Conservation (phyloP, 2,329 filamentous ascomycete genomes). For the Knoxdaviesia proteae region DNA sequence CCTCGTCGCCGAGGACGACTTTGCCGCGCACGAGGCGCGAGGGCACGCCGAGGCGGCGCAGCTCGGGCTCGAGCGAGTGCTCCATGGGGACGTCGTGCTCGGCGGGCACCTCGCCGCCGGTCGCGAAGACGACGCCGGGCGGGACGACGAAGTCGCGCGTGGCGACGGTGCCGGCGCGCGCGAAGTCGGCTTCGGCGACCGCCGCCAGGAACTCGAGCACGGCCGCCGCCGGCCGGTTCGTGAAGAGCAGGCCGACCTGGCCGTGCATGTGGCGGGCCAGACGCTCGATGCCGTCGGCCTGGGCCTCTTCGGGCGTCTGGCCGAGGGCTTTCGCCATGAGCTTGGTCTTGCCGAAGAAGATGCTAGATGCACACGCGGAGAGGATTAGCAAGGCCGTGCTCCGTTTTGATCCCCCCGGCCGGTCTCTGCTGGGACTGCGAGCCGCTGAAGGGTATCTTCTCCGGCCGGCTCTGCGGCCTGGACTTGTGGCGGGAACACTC, state of each 20-base stretch:
- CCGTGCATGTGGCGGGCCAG: slow-evolving; percentile 54
- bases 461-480: no score
- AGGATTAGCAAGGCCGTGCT: background rate
- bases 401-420: no score
- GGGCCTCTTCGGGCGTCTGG: slow-evolving; percentile 53
- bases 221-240: slow-evolving; percentile 47
- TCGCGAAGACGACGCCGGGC: slow-evolving; percentile 60
- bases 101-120: slow-evolving; percentile 55
- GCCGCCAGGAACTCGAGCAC: slow-evolving; percentile 53
- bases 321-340: slow-evolving; percentile 95
- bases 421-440: no score
- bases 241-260: slow-evolving; percentile 79
- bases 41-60: slow-evolving; percentile 76
- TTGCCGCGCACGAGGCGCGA: slow-evolving; percentile 76
- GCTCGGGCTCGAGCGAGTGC: slow-evolving; percentile 74
- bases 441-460: no score
- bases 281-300: slow-evolving; percentile 54
- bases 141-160: slow-evolving; percentile 63
- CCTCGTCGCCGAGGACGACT: slow-evolving; percentile 46
- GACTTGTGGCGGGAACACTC: slow-evolving; percentile 10
- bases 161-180: slow-evolving; percentile 63
- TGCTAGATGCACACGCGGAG: slow-evolving; percentile 22
- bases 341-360: slow-evolving; percentile 99
- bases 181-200: slow-evolving; percentile 67
- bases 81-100: slow-evolving; percentile 74